Conservation (phyloP, 2,329 filamentous ascomycete genomes). For the Rutstroemia sp. region DNA sequence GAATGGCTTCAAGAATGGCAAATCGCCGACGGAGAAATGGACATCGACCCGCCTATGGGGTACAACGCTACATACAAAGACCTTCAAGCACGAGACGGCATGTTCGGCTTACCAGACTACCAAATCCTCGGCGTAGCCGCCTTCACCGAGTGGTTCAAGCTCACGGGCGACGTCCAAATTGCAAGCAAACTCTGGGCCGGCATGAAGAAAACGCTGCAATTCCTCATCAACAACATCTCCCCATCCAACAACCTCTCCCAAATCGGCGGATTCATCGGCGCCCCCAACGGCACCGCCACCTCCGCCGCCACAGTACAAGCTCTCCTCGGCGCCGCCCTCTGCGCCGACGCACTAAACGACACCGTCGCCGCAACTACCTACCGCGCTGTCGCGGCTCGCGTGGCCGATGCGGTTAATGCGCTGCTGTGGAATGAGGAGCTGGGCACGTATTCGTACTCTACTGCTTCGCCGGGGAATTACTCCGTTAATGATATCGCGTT, state of each 20-base stretch:
- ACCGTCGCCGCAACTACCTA: slow-evolving; percentile 21
- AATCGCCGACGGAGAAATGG: too few species aligned
- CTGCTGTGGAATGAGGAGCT: slow-evolving; percentile 30
- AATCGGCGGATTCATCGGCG: slow-evolving; percentile 2
- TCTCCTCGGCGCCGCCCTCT: slow-evolving; percentile 21
- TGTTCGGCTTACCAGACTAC: neutral
- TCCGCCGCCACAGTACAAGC: slow-evolving; percentile 12
- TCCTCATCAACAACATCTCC: neutral
- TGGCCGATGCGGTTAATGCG: slow-evolving; percentile 26
- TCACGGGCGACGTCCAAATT: neutral
- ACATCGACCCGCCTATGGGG: too few species aligned
- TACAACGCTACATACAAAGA: slow-evolving; percentile 1
- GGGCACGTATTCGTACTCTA: slow-evolving; percentile 29
- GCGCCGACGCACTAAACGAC: slow-evolving; percentile 30
- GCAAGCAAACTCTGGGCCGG: neutral
- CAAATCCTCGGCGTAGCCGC: neutral
- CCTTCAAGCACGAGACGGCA: neutral
- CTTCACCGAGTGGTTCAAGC: neutral
- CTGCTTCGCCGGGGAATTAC: slow-evolving; percentile 25
- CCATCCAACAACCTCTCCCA: slow-evolving; percentile 3
- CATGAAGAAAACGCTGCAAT: neutral
- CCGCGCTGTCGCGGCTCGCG: slow-evolving; percentile 14
- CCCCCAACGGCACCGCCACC: slow-evolving; percentile 4
- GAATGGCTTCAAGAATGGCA: too few species aligned
- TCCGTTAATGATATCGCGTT: slow-evolving; percentile 20